phyloP scores from a whole-genome alignment of 257 asterid species.

The Solanum sparsipilum region DNA sequence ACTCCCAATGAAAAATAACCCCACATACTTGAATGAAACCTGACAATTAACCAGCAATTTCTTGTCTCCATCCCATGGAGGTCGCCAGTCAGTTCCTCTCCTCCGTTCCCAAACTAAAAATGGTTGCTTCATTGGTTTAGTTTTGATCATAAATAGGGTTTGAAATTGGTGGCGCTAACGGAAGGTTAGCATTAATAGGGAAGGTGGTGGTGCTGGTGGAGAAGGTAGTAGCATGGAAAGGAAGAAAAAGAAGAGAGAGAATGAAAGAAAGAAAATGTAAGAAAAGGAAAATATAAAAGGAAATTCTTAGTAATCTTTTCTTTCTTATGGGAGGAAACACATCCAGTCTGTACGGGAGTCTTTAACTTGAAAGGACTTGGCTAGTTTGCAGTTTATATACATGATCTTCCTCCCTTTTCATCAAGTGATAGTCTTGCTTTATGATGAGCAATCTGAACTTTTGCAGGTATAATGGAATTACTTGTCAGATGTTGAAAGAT shows the following conservation, averaged over 20 bases:
- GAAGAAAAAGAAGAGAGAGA: not conserved
- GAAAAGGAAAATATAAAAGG: not conserved
- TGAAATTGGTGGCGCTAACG: not conserved
- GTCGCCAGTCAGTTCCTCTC: not conserved
- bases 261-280: not conserved
- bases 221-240: not conserved
- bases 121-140: not conserved
- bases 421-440: not conserved
- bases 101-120: not conserved
- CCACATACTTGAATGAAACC: not conserved
- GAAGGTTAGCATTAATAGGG: not conserved
- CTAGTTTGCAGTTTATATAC: not conserved
- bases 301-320: not conserved
- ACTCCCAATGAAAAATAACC: not conserved
- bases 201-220: not conserved
- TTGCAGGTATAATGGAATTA: slow-evolving; percentile 90
- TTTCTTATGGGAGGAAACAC: not conserved
- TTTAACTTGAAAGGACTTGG: not conserved
- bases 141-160: not conserved
- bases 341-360: not conserved
- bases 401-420: not conserved
- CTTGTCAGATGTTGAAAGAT: slow-evolving; percentile 54
- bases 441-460: slow-evolving; percentile 1
- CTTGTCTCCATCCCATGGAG: not conserved
- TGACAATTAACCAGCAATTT: not conserved